Conservation (phyloP, 2,329 filamentous ascomycete species). For the Cercospora zeina region DNA sequence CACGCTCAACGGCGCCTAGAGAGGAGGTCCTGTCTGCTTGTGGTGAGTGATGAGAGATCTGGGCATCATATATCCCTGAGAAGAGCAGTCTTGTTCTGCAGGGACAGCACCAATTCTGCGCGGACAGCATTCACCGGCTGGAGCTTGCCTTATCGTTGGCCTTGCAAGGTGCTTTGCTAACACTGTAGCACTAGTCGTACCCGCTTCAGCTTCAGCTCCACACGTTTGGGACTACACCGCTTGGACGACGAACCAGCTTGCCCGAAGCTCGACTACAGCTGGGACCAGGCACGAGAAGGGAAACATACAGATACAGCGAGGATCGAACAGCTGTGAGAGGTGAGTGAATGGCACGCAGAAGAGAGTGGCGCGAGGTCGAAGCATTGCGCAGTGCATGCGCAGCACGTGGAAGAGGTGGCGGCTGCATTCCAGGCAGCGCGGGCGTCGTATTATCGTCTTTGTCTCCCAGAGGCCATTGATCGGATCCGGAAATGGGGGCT, state of each 20-base stretch:
- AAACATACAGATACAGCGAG: background rate
- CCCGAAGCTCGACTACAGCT: background rate
- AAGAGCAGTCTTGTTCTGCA: background rate
- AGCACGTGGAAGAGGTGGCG: constrained; percentile 24
- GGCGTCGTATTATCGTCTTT: constrained; percentile 19
- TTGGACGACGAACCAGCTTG: constrained; percentile 1
- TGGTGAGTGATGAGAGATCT: constrained; percentile 10
- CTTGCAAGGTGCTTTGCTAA: background rate
- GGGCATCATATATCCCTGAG: constrained; percentile 5
- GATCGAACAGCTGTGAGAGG: background rate
- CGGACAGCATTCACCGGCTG: background rate
- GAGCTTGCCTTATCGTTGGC: constrained; percentile 3
- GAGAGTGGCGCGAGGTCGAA: background rate
- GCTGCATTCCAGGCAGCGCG: constrained; percentile 20
- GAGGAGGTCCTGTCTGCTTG: background rate
- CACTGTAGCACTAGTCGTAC: background rate
- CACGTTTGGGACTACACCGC: background rate
- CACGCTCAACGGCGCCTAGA: constrained; percentile 17
- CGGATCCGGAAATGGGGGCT: constrained; percentile 21
- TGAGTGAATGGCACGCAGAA: background rate
- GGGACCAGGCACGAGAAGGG: background rate
- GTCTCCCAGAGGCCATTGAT: constrained; percentile 19
- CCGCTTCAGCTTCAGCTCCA: constrained; percentile 1
- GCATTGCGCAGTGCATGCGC: constrained; percentile 19
- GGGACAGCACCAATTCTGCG: constrained; percentile 1